A percentile compares a stretch with the other conserved stretches of the same genome.
phyloP scores from a whole-genome alignment of 441 rosid species.

The Pelargonium citronellum region DNA sequence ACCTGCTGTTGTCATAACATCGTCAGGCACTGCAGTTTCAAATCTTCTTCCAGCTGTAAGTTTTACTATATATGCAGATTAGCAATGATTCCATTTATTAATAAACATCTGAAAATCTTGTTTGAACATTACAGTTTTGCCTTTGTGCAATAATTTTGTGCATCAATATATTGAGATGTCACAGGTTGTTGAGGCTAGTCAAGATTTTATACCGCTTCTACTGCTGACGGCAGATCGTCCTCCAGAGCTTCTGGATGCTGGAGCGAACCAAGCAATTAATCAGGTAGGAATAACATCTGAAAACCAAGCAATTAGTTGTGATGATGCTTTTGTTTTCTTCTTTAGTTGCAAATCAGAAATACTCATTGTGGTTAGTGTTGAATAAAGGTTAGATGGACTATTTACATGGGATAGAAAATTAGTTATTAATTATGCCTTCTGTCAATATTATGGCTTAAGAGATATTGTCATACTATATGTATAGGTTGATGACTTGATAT shows the following conservation, averaged over 20 bases:
- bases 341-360: background rate
- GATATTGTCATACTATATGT: slow-evolving; percentile 1
- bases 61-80: slow-evolving; percentile 19
- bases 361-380: background rate
- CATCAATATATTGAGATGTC: slow-evolving; percentile 4
- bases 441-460: background rate
- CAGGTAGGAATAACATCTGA: slow-evolving; percentile 43
- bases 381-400: background rate
- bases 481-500: background rate
- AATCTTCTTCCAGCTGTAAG: slow-evolving; percentile 99
- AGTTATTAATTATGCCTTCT: background rate
- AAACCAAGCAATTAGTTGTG: too few relatives aligned
- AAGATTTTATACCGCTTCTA: slow-evolving; percentile 82
- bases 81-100: slow-evolving; percentile 12
- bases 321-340: background rate
- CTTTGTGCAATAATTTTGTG: slow-evolving; percentile 7
- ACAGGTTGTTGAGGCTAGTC: slow-evolving; percentile 98
- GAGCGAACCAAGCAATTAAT: slow-evolving; percentile 93
- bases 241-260: slow-evolving; percentile 84
- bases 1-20: slow-evolving; percentile 82
- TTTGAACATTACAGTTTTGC: background rate
- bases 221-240: slow-evolving; percentile 98
- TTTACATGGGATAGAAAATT: background rate
- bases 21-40: slow-evolving; percentile 98
- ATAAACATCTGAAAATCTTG: background rate